Percentiles rank a stretch among this genome's conserved stretches.
These are phyloP conservation scores for Podospora appendiculata DNA, from an alignment of 495 filamentous ascomycete species.

Conservation along the genomic window DNA sequence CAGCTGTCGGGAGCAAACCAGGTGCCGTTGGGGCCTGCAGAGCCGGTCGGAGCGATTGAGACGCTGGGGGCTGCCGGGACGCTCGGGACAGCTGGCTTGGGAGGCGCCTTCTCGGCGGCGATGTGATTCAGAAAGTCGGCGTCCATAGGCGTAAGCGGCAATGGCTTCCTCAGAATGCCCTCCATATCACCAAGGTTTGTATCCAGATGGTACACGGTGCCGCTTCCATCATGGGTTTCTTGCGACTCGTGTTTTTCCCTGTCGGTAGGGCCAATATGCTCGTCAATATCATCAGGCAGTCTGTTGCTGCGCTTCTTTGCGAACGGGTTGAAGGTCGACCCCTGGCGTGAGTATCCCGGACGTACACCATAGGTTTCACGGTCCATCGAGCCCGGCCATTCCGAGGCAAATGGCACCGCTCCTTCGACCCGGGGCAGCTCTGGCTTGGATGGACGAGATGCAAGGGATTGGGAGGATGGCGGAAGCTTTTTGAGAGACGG, in stretches of 20 bases:
- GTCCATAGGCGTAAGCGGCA: conserved; percentile 54
- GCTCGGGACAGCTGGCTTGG: background rate
- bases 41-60: background rate
- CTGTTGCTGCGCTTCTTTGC: conserved; percentile 36
- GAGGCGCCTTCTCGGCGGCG: conserved; percentile 34
- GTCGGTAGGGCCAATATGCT: conserved; percentile 37
- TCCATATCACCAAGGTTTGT: conserved; percentile 78
- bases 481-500: conserved; percentile 46
- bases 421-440: conserved; percentile 43
- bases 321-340: conserved; percentile 47
- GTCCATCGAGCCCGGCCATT: conserved; percentile 30
- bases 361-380: conserved; percentile 26
- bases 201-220: conserved; percentile 60
- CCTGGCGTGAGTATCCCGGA: conserved; percentile 38
- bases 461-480: conserved; percentile 45
- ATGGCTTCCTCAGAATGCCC: conserved; percentile 67
- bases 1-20: conserved; percentile 95
- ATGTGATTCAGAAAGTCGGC: conserved; percentile 45
- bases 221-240: conserved; percentile 23
- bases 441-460: conserved; percentile 36
- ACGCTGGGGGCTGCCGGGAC: background rate
- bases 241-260: conserved; percentile 2
- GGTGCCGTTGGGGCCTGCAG: conserved; percentile 30
- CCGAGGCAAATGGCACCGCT: conserved; percentile 36
- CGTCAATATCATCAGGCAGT: conserved; percentile 38